phyloP scores from a whole-genome alignment of 345 rosid genomes.

The Rhodamnia rubescens region DNA sequence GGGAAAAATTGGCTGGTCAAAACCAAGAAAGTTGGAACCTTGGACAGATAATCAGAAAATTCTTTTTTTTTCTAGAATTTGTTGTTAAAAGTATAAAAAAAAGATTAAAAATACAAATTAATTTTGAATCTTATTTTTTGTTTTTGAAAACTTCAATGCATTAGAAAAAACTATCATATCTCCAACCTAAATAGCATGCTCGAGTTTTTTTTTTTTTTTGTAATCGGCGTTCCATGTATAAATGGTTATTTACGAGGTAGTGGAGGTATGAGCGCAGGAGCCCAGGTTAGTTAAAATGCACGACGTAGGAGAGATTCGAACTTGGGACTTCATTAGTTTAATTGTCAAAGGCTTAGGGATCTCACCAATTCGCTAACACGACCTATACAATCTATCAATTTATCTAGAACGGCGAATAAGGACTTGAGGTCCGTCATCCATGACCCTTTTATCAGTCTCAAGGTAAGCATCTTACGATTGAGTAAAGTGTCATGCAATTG shows the following conservation, averaged over 20 bases:
- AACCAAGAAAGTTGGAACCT: background rate
- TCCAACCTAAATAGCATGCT: accelerated
- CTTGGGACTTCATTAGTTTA: too few species aligned
- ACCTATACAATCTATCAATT: background rate
- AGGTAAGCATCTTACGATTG: background rate
- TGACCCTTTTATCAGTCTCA: accelerated
- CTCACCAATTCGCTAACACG: too few species aligned
- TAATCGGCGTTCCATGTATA: too few species aligned
- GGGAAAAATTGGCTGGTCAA: background rate
- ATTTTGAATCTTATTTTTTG: background rate
- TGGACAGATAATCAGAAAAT: background rate
- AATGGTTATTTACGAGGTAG: too few species aligned
- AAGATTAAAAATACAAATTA: background rate
- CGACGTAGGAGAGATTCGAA: too few species aligned
- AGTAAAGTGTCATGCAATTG: too few species aligned
- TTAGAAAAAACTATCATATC: accelerated
- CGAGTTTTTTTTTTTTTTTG: too few species aligned
- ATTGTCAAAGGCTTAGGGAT: too few species aligned
- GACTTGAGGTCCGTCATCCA: accelerated
- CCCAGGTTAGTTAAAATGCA: too few species aligned
- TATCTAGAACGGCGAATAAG: too few species aligned
- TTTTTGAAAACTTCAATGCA: background rate
- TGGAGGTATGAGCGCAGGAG: too few species aligned
- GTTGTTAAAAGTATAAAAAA: background rate
- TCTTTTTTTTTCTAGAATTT: background rate